Evolutionary conservation across 1,284 basidiomycete species (phyloP), one percentile per base, ranked within the genome.

Genomic region (Retiboletus flavoniger): DNA sequence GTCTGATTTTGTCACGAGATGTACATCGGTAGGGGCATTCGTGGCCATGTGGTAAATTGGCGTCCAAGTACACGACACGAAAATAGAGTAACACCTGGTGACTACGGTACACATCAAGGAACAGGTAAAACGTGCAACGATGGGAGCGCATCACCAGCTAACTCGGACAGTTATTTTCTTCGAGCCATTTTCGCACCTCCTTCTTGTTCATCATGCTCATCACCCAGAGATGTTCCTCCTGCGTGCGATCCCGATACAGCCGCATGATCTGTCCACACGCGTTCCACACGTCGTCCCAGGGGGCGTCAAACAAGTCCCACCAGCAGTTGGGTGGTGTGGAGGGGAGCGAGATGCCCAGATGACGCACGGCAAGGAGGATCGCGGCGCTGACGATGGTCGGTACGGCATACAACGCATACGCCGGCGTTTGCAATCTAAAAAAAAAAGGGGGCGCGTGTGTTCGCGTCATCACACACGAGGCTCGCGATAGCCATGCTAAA

Each of bases 281-380:
- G 57, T 78, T 83, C 85, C 87, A 89, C 39, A 95, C 77, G 63
- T 95, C 93, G 53, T 93, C 90, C 82, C 84, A 90, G 1, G 84
- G 78, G 0, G 89, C 88, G 65, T 96, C 93, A 64, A 96, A 96
- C 2, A 96, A 76, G 48, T 89, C 83, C 85, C 89, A 94, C 93
- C 93, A 96, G 61, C 81, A 80, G 55, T 82, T 78, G 1, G 81
- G 78, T 16, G 82, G 75, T n/a, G 78, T 74, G 1, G 83, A 82
- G 0, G 93, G 93, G 2, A 95, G 77, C 0, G 89, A 70, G 24
- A 95, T 83, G n/a, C 75, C 75, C 11, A 87, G 72, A 47, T 87
- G 78, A 5, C 91, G 82, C 9, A 82, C 81, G 1, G 90, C 80
- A 38, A 95, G 82, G 36, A 93, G 76, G 52, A 96, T 94, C 2